Base-by-base conservation (phyloP, 495 filamentous ascomycete genomes). In the Penicillium silybi region DNA sequence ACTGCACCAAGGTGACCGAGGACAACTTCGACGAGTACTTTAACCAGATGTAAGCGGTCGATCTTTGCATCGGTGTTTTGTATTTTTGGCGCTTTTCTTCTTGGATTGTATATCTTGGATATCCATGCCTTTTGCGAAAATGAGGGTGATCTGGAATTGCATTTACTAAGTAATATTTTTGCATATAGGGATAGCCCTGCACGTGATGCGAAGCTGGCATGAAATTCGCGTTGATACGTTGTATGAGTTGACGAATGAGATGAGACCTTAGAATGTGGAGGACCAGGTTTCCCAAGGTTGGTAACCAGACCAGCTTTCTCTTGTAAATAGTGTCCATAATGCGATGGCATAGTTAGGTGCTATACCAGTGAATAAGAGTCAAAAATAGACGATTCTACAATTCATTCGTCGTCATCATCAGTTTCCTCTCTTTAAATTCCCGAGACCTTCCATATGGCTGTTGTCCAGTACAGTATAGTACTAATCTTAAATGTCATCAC, bases 11-110 rank as follows among this genome's bases (percentile, higher is more conserved):
- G 67, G 80, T 81, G 37, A 76, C 84, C 3, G 65, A 74, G 51
- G 80, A 85, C 53, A 68, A 66, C 54, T 90, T 87, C 68, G 78
- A 81, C 20, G 74, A 79, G 69, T 58, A 83, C 44, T 85, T 78
- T 59, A 70, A 67, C n/a, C 48, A 59, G 34, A 56, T 66, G 67
- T 71, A 68, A 64, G 60, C 61, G 54, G 42, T 46, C 6, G 17
- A 48, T 32, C 27, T 43, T 55, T 38, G 52, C 11, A 43, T 51
- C 25, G 34, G 46, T 42, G 48, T 42, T 25, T 53, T 43, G 6
- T 44, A 20, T 37, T 23, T 15, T 41, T 37, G 44, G 44, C 42
- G 41, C 34, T 7, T n/a, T 19, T 16, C 13, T 32, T 15, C 16
- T 43, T 35, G 46, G 18, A 10, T 18, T 50, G 42, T 50, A 47